phyloP scores from a whole-genome alignment of 805 yeast species.

The Pichia thaimueangensis region DNA sequence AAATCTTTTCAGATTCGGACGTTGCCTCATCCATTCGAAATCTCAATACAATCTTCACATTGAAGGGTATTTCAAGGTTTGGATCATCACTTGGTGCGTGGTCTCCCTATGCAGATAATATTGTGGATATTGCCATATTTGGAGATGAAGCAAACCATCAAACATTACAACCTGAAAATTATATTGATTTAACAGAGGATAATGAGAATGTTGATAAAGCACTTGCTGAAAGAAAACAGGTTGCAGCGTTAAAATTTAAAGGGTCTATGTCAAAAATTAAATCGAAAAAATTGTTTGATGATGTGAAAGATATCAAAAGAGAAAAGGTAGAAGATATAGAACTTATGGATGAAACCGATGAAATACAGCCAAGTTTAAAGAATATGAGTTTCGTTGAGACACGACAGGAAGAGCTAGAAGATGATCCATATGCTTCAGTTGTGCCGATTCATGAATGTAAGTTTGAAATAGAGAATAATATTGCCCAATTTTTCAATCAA shows the following conservation, averaged over 20 bases:
- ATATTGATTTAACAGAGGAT: conserved; percentile 16
- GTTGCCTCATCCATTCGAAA: conserved; percentile 33
- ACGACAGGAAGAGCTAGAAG: conserved; percentile 12
- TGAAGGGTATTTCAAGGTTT: conserved; percentile 58
- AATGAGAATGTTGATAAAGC: conserved; percentile 12
- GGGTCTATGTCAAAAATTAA: conserved; percentile 44
- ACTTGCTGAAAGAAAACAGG: conserved; percentile 25
- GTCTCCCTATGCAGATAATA: conserved; percentile 65
- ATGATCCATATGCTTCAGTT: conserved; percentile 41
- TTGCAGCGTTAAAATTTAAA: conserved; percentile 56
- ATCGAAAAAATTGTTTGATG: conserved; percentile 15
- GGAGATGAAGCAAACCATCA: conserved; percentile 39
- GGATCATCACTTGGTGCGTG: conserved; percentile 63
- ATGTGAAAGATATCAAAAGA: conserved; percentile 1
- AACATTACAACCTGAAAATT: conserved; percentile 25
- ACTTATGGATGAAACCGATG: conserved; percentile 7
- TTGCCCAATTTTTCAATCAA: neutral
- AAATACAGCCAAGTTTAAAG: conserved; percentile 10
- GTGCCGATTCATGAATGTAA: conserved; percentile 53
- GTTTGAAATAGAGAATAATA: conserved; percentile 29
- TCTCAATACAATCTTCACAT: conserved; percentile 48
- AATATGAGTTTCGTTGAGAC: conserved; percentile 6
- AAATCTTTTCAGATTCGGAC: conserved; percentile 9
- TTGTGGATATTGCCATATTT: conserved; percentile 60
- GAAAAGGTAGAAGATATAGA: neutral